These are phyloP conservation scores for Venturia carpophila DNA, from an alignment of 2,329 filamentous ascomycete species.

Conservation along the genomic window DNA sequence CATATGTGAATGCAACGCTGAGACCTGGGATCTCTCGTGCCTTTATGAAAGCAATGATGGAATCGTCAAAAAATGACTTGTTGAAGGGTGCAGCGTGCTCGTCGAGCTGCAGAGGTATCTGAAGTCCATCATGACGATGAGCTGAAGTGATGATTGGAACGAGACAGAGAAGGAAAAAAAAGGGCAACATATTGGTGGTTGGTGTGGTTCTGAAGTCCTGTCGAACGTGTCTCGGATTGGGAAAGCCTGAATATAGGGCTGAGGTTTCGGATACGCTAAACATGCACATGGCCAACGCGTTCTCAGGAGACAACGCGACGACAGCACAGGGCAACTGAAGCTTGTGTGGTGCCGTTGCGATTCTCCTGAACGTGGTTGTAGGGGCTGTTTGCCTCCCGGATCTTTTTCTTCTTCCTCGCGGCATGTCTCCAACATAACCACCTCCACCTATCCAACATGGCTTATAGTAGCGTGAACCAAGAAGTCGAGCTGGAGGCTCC, in stretches of 20 bases:
- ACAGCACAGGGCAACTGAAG: neutral
- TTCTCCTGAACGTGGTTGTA: neutral
- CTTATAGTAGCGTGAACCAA: neutral
- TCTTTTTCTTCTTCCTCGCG: neutral
- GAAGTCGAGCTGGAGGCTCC: slow-evolving; percentile 4
- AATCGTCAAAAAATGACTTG: neutral
- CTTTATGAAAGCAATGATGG: slow-evolving; percentile 11
- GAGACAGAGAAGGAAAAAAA: neutral
- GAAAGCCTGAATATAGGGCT: neutral
- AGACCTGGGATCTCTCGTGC: slow-evolving; percentile 15
- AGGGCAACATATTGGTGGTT: neutral
- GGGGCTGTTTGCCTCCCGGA: neutral
- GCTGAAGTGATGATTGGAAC: neutral
- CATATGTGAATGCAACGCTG: slow-evolving; percentile 16
- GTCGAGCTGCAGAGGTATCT: neutral
- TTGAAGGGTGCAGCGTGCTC: slow-evolving; percentile 7
- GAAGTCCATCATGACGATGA: neutral
- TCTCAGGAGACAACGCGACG: slow-evolving; percentile 1
- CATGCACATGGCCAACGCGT: neutral
- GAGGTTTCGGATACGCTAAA: neutral
- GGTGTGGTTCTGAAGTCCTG: neutral
- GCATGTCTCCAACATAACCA: slow-evolving; percentile 1
- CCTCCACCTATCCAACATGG: slow-evolving; percentile 3
- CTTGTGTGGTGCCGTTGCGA: neutral
- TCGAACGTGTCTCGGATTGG: neutral